phyloP scores from a whole-genome alignment of 2,329 filamentous ascomycete species.

The Immersiporthe knoxdaviesiana region DNA sequence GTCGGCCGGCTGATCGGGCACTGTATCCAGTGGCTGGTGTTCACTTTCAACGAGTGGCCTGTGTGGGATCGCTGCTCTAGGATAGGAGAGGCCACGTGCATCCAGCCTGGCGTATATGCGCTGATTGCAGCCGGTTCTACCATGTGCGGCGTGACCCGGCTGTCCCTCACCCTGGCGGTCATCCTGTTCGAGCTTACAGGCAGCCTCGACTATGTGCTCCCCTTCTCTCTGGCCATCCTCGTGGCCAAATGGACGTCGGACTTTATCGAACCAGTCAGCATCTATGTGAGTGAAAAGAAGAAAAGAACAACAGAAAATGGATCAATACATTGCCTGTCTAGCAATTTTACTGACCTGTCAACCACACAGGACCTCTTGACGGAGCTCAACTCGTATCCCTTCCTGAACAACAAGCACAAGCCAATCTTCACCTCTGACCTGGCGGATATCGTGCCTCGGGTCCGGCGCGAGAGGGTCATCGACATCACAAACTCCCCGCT shows the following conservation, averaged over 20 bases:
- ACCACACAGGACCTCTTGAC: slow-evolving; percentile 84
- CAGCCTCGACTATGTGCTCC: slow-evolving; percentile 90
- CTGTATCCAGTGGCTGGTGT: slow-evolving; percentile 77
- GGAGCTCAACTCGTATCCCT: slow-evolving; percentile 96
- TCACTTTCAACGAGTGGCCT: slow-evolving; percentile 70
- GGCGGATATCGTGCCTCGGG: slow-evolving; percentile 79
- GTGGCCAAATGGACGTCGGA: slow-evolving; percentile 99
- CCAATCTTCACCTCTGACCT: slow-evolving; percentile 88
- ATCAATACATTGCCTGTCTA: neutral
- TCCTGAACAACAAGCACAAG: slow-evolving; percentile 94
- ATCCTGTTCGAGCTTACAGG: slow-evolving; percentile 96
- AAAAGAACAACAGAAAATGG: too few relatives aligned
- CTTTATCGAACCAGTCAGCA: slow-evolving; percentile 89
- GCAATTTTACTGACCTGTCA: slow-evolving; percentile 21
- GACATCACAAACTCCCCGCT: slow-evolving; percentile 85
- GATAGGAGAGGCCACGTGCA: slow-evolving; percentile 75
- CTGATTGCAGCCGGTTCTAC: slow-evolving; percentile 93
- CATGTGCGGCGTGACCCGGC: slow-evolving; percentile 94
- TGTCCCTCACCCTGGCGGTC: slow-evolving; percentile 91
- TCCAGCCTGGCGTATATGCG: slow-evolving; percentile 96
- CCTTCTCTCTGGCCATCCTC: slow-evolving; percentile 88
- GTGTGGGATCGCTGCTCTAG: slow-evolving; percentile 77
- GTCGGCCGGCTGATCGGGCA: slow-evolving; percentile 90
- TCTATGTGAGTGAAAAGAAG: slow-evolving; percentile 66
- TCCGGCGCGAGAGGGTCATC: slow-evolving; percentile 77